Percentiles rank a stretch among this genome's conserved stretches.
These are phyloP conservation scores for Setaria viridis DNA, from an alignment of 202 grass and related monocot species.

Conservation along the genomic window DNA sequence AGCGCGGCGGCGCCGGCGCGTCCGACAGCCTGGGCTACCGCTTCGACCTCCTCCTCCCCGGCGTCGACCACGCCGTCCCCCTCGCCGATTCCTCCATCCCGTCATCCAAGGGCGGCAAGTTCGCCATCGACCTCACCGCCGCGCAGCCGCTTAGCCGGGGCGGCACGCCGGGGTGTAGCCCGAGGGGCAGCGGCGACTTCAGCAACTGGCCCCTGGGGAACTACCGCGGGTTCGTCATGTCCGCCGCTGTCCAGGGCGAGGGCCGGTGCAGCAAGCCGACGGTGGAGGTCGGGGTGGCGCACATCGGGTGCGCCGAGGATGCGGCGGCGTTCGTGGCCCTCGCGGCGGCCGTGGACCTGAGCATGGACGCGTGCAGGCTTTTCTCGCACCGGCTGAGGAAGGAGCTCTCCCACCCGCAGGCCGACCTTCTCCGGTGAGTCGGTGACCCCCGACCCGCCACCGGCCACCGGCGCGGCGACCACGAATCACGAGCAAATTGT, in stretches of 20 bases:
- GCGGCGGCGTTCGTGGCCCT: slow-evolving; percentile 90
- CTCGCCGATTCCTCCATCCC: slow-evolving; percentile 70
- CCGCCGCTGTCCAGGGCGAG: slow-evolving; percentile 67
- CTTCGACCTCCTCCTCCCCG: slow-evolving; percentile 74
- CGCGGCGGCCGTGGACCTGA: slow-evolving; percentile 88
- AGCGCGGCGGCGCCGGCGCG: slow-evolving; percentile 67
- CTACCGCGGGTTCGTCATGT: slow-evolving; percentile 98
- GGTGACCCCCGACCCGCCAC: background rate
- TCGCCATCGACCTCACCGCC: slow-evolving; percentile 84
- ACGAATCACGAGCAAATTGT: slow-evolving; percentile 43
- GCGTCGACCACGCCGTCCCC: slow-evolving; percentile 58
- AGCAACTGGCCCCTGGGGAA: slow-evolving; percentile 67
- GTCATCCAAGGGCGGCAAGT: slow-evolving; percentile 81
- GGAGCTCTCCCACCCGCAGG: slow-evolving; percentile 59
- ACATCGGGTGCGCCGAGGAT: slow-evolving; percentile 86
- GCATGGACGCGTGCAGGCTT: slow-evolving; percentile 93
- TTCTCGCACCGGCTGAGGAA: slow-evolving; percentile 93
- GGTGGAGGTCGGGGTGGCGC: slow-evolving; percentile 79
- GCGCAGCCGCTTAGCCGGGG: slow-evolving; percentile 51
- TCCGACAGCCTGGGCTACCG: slow-evolving; percentile 83
- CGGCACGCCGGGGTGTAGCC: slow-evolving; percentile 80
- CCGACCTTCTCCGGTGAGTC: slow-evolving; percentile 56
- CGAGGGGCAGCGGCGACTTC: slow-evolving; percentile 81
- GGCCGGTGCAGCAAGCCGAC: slow-evolving; percentile 61
- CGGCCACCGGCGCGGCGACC: background rate